phyloP scores from a whole-genome alignment of 163 green algal genomes.

The Scenedesmus sp. region DNA sequence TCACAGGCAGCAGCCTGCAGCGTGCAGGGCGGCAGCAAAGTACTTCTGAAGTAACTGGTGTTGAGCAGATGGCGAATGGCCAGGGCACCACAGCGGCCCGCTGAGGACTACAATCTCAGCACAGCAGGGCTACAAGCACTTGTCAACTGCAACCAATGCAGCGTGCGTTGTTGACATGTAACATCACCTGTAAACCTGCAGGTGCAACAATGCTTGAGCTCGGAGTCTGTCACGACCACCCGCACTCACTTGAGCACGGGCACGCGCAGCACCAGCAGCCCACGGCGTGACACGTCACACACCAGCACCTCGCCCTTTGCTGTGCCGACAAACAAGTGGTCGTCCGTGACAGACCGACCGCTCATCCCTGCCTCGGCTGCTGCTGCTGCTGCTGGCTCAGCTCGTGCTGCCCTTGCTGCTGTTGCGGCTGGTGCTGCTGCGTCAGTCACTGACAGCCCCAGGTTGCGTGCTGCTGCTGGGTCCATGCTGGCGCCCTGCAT shows the following conservation, averaged over 20 bases:
- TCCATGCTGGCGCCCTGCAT: slow-evolving; percentile 12
- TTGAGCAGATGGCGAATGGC: too few species aligned
- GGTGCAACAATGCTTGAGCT: too few species aligned
- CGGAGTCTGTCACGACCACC: too few species aligned
- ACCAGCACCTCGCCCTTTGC: slow-evolving; percentile 49
- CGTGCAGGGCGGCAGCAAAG: background rate
- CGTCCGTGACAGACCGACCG: background rate
- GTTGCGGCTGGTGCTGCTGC: slow-evolving; percentile 4
- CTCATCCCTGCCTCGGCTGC: background rate
- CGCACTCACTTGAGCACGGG: slow-evolving; percentile 46
- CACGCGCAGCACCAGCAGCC: slow-evolving; percentile 42
- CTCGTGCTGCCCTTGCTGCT: background rate
- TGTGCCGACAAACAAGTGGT: slow-evolving; percentile 52
- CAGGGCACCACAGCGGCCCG: background rate
- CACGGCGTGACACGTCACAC: slow-evolving; percentile 35
- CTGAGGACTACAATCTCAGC: background rate
- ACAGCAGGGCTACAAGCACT: background rate
- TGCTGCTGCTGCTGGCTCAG: background rate
- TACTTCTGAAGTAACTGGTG: too few species aligned
- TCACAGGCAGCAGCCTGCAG: slow-evolving; percentile 30
- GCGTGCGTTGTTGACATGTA: too few species aligned
- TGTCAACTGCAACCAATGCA: too few species aligned
- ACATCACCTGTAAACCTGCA: too few species aligned
- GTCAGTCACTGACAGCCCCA: slow-evolving; percentile 7
- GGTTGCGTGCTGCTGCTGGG: background rate